Evolutionary conservation across 2,329 filamentous ascomycete species (phyloP), one percentile per base, ranked within the genome.

Genomic region (Colletotrichum eremochloae): DNA sequence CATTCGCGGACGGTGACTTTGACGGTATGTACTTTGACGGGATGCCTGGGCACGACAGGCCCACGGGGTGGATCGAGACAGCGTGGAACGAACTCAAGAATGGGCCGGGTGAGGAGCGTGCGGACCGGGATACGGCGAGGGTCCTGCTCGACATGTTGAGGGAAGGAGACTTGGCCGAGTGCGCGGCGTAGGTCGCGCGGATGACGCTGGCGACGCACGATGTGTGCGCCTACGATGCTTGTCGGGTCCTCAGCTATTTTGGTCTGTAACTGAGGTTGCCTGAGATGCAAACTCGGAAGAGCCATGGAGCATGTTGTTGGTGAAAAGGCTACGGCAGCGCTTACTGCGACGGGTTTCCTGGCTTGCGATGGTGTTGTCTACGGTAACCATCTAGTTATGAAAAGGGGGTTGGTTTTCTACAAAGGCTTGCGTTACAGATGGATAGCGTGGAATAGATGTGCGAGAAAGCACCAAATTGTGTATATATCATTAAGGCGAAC

Each of bases 81-180:
- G 77, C 78, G 18, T 84, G 82, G 82, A 76, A 75, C 24, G 77
- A 80, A 36, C 76, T 79, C 63, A 77, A 71, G 0, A 78, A 77
- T 15, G 61, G 29, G 33, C 24, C 61, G 2, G 75, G 69, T 9
- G 76, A 79, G 36, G 77, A 78, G n/a, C 75, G 76, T 6, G 74
- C 76, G 3, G 82, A 84, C 60, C 78, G 77, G 40, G 82, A 84
- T 73, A 82, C 82, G 24, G 82, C 82, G 14, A 76, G 77, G 67
- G 79, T 79, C 15, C 63, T 85, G 44, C 76, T 85, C 7, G 81
- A 84, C 68, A 82, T 82, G 7, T 69, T 84, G 57, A 78, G 77
- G 24, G 80, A 82, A 31, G 76, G 75, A 0, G 78, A 78, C 9
- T 31, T 75, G 36, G 75, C 75, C 5, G 76, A 78, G 53, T 73